Evolutionary conservation across 148 eudicot genomes (phyloP).

Genomic region (Spergularia bocconei): DNA sequence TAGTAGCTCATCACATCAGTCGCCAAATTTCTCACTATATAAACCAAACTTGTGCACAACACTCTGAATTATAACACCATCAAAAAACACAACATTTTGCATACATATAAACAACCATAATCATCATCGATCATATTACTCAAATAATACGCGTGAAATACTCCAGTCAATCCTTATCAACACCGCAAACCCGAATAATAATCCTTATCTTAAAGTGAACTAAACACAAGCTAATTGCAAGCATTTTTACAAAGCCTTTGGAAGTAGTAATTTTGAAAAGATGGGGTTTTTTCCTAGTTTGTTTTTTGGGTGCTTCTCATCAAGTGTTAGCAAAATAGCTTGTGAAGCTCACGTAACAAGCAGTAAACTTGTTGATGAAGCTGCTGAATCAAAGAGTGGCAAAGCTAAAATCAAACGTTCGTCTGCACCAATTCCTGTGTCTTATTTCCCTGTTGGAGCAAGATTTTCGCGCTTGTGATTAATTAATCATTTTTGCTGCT

Average conservation of each 20-base stretch:
- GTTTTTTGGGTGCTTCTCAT: constrained; percentile 6
- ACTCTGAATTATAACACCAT: too few relatives aligned
- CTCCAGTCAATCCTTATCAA: too few relatives aligned
- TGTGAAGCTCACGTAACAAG: constrained; percentile 10
- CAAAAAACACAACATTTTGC: too few relatives aligned
- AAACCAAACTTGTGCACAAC: too few relatives aligned
- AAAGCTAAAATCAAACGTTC: not conserved
- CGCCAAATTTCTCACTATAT: too few relatives aligned
- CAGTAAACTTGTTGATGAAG: not conserved
- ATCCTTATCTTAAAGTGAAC: not conserved
- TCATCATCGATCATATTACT: too few relatives aligned
- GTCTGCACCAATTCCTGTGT: constrained; percentile 10
- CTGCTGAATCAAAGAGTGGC: not conserved
- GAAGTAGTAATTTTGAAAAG: not conserved
- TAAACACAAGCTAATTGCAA: not conserved
- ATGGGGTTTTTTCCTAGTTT: constrained; percentile 13
- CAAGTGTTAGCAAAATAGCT: constrained; percentile 4
- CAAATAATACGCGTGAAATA: too few relatives aligned
- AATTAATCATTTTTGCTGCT: too few relatives aligned
- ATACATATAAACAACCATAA: too few relatives aligned
- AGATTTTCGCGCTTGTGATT: constrained; percentile 17
- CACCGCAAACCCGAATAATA: too few relatives aligned
- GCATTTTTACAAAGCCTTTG: not conserved
- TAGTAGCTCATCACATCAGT: too few relatives aligned
- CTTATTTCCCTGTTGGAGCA: constrained; percentile 20